phyloP scores from a whole-genome alignment of 345 rosid species.

The Bretschneidera sinensis region DNA sequence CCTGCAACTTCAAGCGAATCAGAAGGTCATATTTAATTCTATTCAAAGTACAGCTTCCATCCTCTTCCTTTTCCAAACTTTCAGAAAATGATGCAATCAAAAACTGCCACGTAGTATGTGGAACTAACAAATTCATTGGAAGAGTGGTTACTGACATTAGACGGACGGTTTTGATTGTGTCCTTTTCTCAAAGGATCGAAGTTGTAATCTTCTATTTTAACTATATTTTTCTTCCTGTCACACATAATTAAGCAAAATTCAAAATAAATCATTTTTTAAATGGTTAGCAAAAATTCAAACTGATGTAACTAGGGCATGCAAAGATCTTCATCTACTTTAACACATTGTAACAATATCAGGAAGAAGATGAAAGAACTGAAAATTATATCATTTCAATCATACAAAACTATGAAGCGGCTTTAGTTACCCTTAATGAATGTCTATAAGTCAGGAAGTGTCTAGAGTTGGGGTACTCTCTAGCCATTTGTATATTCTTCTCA shows the following conservation, averaged over 20 bases:
- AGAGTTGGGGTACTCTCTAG: constrained; percentile 66
- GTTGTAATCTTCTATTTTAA: too few species aligned
- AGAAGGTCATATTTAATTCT: too few species aligned
- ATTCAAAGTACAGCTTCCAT: too few species aligned
- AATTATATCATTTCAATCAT: background rate
- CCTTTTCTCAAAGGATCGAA: too few species aligned
- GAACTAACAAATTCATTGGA: too few species aligned
- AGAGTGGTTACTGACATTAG: too few species aligned
- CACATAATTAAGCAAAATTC: background rate
- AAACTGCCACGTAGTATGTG: too few species aligned
- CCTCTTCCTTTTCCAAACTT: too few species aligned
- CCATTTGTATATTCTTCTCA: constrained; percentile 90
- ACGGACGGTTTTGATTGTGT: too few species aligned
- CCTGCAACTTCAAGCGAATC: background rate
- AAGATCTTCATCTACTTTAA: background rate
- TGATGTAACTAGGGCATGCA: background rate
- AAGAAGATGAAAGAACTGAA: background rate
- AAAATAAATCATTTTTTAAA: too few species aligned
- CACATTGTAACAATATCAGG: background rate
- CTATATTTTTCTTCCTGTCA: too few species aligned
- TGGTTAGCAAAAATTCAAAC: background rate
- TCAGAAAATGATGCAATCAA: too few species aligned
- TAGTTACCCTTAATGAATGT: constrained; percentile 83
- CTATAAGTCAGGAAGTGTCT: constrained; percentile 78
- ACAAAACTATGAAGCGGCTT: background rate